These are phyloP conservation scores for Phaeosphaeria sp. DNA, from an alignment of 2,329 filamentous ascomycete genomes.

Conservation along the genomic window DNA sequence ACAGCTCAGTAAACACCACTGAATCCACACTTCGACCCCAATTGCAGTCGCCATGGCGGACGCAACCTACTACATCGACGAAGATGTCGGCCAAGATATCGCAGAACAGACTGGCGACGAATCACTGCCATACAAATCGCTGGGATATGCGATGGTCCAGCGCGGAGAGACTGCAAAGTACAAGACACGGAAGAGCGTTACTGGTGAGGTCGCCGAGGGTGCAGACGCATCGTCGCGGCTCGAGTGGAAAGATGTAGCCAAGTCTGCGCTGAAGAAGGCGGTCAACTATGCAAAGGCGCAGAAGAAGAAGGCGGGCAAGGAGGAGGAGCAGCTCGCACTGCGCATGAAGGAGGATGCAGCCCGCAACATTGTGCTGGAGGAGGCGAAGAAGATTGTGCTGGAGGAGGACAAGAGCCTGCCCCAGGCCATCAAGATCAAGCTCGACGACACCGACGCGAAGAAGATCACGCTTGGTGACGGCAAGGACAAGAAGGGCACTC, in stretches of 20 bases:
- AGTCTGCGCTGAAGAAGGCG: conserved; percentile 86
- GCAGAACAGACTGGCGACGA: conserved; percentile 70
- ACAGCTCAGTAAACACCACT: conserved; percentile 21
- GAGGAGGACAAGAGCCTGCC: conserved; percentile 76
- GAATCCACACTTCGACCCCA: conserved; percentile 20
- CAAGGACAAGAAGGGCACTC: conserved; percentile 67
- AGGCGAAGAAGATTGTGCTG: conserved; percentile 79
- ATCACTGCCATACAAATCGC: conserved; percentile 79
- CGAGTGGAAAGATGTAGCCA: conserved; percentile 82
- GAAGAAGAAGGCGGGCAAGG: conserved; percentile 85
- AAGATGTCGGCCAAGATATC: conserved; percentile 78
- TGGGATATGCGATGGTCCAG: conserved; percentile 78
- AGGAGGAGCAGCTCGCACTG: conserved; percentile 73
- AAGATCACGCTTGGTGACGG: conserved; percentile 62
- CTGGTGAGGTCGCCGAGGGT: conserved; percentile 45
- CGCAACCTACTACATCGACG: conserved; percentile 75
- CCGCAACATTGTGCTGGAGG: conserved; percentile 75
- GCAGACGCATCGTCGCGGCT: conserved; percentile 68
- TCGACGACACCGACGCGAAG: conserved; percentile 71
- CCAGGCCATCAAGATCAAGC: conserved; percentile 75
- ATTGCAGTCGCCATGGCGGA: conserved; percentile 47
- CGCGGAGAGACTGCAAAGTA: conserved; percentile 69
- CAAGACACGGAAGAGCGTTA: conserved; percentile 66
- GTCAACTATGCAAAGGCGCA: conserved; percentile 75
- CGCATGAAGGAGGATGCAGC: conserved; percentile 77